Base-by-base conservation (phyloP, 805 yeast species). In the Metschnikowia rubicola region DNA sequence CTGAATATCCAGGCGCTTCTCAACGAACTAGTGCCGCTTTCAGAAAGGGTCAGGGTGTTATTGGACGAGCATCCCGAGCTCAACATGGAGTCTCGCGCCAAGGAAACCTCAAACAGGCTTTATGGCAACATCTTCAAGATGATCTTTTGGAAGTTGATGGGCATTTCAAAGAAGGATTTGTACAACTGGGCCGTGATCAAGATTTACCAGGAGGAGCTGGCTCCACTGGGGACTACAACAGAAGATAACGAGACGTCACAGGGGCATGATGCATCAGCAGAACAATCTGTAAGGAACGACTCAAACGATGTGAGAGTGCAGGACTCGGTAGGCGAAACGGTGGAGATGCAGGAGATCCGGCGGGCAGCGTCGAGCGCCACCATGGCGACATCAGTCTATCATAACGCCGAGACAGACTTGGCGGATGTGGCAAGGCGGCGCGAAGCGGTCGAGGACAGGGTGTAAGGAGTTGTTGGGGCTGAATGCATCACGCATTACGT, bases 81-180 rank as follows among this genome's bases (percentile, higher is more conserved):
- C 9, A 67, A 75, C 37, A 51, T 81, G 13, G 83, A 80, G 53
- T 67, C 57, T 9, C 52, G 61, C 12, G 86, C 84, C 0, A 67
- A 59, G 30, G 66, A 64, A 29, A 52, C 63, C 4, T 71, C 81
- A 4, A 55, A 64, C 12, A 44, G 50, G 31, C 77, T 60, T 50
- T 70, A 62, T 60, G 59, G 66, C 13, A 47, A 52, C 31, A 8
- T 60, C 40, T 51, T 68, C 54, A 62, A 66, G 61, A 56, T 54
- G 50, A 12, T 75, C 0, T 78, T 78, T 59, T 83, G 86, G 85
- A 61, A 60, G 35, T 26, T 78, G 4, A 78, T 83, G 83, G 85
- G 86, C 1, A 70, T 83, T 32, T 56, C 73, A 3, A 67, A 58
- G 41, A 54, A 60, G 8, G 81, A 83, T 50, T 54, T 83, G 44